A percentile compares a stretch with the other conserved stretches of the same genome.
phyloP scores from a whole-genome alignment of 116 monocot genomes.

The Dioscorea cayenensis region DNA sequence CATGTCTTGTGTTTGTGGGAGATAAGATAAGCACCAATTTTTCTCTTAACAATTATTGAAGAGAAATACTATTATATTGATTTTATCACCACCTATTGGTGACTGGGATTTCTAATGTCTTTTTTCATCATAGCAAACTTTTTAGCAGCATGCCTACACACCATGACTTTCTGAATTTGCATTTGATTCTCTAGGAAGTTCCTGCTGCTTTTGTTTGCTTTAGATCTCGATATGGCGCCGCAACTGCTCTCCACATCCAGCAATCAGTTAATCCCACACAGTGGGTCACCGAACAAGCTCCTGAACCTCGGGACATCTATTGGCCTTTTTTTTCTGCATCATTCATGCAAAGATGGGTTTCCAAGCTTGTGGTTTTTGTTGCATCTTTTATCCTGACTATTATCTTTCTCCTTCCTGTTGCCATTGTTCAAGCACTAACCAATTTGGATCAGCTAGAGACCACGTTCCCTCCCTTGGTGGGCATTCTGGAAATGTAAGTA shows the following conservation, averaged over 20 bases:
- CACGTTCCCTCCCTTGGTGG: conserved; percentile 68
- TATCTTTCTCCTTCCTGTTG: conserved; percentile 73
- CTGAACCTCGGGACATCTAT: conserved; percentile 93
- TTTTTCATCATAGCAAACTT: background rate
- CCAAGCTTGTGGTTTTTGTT: conserved; percentile 60
- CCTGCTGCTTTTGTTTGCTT: conserved; percentile 97
- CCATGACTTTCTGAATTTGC: conserved; percentile 6
- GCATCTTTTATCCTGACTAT: conserved; percentile 67
- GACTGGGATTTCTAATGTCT: too few relatives aligned
- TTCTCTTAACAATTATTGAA: too few relatives aligned
- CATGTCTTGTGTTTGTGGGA: too few relatives aligned
- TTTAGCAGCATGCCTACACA: background rate
- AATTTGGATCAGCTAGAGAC: conserved; percentile 68
- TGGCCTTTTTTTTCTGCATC: conserved; percentile 96
- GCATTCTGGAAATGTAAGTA: conserved; percentile 70
- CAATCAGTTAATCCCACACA: conserved; percentile 73
- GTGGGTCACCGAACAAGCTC: conserved; percentile 90
- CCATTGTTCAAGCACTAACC: conserved; percentile 90
- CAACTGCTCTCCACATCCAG: conserved; percentile 52
- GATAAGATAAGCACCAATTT: too few relatives aligned
- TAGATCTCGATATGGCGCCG: conserved; percentile 78
- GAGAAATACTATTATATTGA: too few relatives aligned
- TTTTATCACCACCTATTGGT: too few relatives aligned
- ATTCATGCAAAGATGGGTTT: conserved; percentile 82
- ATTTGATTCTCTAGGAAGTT: conserved; percentile 55